phyloP scores from a whole-genome alignment of 2,329 filamentous ascomycete genomes.

The Neonectria sp. region DNA sequence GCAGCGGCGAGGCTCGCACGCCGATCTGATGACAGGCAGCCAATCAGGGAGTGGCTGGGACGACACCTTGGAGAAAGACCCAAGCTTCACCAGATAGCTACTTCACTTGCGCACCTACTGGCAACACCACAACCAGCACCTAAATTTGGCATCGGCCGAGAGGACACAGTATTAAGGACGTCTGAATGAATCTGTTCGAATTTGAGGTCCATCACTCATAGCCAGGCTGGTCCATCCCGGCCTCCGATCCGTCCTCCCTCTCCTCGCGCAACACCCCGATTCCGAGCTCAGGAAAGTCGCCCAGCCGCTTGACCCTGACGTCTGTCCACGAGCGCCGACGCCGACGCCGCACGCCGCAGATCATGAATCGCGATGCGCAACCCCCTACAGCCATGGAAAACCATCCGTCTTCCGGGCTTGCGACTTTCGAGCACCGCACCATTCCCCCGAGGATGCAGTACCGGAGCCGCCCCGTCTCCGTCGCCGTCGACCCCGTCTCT shows the following conservation, averaged over 20 bases:
- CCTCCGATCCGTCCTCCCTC: slow-evolving; percentile 15
- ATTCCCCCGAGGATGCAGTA: slow-evolving; percentile 69
- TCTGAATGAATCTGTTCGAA: slow-evolving; percentile 13
- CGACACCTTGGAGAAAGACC: slow-evolving; percentile 48
- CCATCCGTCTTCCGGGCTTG: slow-evolving; percentile 37
- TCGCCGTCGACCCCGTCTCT: slow-evolving; percentile 91
- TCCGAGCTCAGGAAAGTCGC: slow-evolving; percentile 14
- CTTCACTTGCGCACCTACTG: slow-evolving; percentile 28
- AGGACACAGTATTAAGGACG: slow-evolving; percentile 36
- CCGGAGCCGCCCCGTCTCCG: slow-evolving; percentile 75
- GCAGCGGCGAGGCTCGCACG: slow-evolving; percentile 8
- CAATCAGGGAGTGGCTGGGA: slow-evolving; percentile 45
- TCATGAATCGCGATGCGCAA: slow-evolving; percentile 53
- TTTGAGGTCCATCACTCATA: slow-evolving; percentile 17
- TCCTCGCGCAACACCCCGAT: slow-evolving; percentile 6
- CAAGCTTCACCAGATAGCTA: slow-evolving; percentile 41
- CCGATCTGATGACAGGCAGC: slow-evolving; percentile 31
- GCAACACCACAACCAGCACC: slow-evolving; percentile 30
- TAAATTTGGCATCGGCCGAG: slow-evolving; percentile 24
- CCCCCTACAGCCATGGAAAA: slow-evolving; percentile 46
- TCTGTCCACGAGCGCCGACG: slow-evolving; percentile 28
- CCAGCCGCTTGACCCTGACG: slow-evolving; percentile 33
- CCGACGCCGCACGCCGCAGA: slow-evolving; percentile 37
- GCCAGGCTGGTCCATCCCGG: slow-evolving; percentile 25
- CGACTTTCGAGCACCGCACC: slow-evolving; percentile 40